Evolutionary conservation across 352 stramenopile genomes (phyloP), one percentile per base, ranked within the genome.

Genomic region (Globisporangium lucens): DNA sequence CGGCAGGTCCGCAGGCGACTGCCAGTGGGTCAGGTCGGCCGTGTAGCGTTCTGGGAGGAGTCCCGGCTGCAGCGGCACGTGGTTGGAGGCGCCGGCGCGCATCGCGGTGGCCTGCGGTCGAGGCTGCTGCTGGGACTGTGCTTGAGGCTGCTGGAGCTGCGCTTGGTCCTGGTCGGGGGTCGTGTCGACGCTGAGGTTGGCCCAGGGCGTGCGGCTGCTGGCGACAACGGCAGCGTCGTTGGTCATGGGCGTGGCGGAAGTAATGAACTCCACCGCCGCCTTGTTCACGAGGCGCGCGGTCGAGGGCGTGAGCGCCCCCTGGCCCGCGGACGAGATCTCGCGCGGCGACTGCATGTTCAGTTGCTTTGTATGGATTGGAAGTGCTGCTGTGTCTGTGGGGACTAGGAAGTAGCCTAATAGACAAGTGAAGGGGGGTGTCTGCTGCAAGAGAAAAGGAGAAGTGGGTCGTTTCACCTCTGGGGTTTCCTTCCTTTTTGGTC

Each of bases 31-130:
- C 43, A 95, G 63, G 57, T 95, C 87, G 3, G 81, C 73, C 12
- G 87, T 93, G 69, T 93, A 95, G 1, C 85, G 81, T 58, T 93
- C 87, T 1, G 85, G 85, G 2, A 93, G 79, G 10, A 89, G 70
- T 4, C 85, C 85, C 0, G 82, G 78, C 38, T 83, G 79, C 13
- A 82, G 69, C 27, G 78, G 46, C 46, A 75, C 66, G 56, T 82
- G 78, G 63, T 68, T 78, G 68, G 74, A 72, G 5, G 76, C 75
- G n/a, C 83, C 83, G 0, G 83, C 80, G 46, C 81, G 83, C 79
- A 90, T 75, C 7, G 78, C 71, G 63, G 61, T 63, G 52, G 61
- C 74, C 68, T 70, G 27, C 51, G 63, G 52, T 36, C 41, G 24
- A 27, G 29, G 56, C n/a, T 10, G 41, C 12, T 43, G 22, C 70